Evolutionary conservation across 768 basidiomycete species (phyloP).

Genomic region (Hypholoma fasciculare): DNA sequence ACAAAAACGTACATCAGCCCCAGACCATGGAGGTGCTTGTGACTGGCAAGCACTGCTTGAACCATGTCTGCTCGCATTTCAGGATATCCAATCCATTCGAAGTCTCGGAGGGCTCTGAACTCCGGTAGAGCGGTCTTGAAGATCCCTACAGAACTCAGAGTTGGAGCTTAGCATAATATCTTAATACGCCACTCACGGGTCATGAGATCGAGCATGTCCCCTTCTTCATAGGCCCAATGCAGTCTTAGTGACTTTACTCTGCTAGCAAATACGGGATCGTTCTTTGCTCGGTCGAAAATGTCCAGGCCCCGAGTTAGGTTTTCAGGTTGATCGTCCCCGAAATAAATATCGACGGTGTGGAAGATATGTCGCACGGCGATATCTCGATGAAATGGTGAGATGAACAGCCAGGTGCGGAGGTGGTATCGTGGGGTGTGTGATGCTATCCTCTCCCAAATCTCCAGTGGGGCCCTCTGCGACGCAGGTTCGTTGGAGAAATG

Average conservation of each 20-base stretch:
- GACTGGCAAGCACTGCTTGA: conserved; percentile 51
- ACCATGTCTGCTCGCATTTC: conserved; percentile 71
- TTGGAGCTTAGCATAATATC: background rate
- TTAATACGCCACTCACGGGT: conserved; percentile 35
- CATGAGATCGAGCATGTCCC: conserved; percentile 66
- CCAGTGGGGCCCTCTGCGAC: conserved; percentile 59
- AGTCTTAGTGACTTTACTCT: conserved; percentile 58
- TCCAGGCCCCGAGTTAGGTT: conserved; percentile 62
- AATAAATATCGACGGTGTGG: conserved; percentile 66
- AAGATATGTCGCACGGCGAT: conserved; percentile 68
- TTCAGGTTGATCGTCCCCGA: conserved; percentile 59
- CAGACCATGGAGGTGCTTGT: conserved; percentile 53
- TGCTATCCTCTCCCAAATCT: conserved; percentile 71
- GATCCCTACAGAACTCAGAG: conserved; percentile 38
- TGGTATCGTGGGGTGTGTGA: conserved; percentile 61
- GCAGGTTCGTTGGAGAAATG: conserved; percentile 56
- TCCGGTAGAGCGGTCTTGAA: conserved; percentile 64
- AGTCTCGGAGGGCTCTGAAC: conserved; percentile 59
- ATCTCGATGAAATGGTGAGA: conserved; percentile 63
- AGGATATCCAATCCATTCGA: conserved; percentile 80
- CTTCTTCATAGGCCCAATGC: conserved; percentile 72
- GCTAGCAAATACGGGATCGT: conserved; percentile 59
- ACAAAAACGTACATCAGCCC: conserved; percentile 51
- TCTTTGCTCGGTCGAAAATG: conserved; percentile 66
- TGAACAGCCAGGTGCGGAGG: conserved; percentile 68